Evolutionary conservation across 2,329 filamentous ascomycete species (phyloP).

Genomic region (Ramularia collo-cygni): DNA sequence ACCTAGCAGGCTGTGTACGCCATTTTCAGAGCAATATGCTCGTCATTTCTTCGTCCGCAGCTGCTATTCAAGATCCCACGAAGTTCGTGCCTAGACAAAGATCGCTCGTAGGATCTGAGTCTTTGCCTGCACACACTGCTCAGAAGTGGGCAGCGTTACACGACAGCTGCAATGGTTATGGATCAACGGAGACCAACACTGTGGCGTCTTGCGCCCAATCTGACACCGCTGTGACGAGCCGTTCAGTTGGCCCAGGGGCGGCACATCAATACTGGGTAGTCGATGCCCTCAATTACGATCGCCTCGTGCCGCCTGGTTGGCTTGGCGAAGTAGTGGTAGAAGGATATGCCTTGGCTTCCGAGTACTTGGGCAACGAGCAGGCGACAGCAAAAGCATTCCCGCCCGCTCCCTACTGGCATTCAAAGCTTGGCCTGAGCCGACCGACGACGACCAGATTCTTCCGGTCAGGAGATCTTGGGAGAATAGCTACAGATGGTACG

Average conservation of each 20-base stretch:
- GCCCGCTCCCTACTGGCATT: background rate
- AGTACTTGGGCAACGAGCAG: background rate
- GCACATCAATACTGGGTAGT: constrained; percentile 1
- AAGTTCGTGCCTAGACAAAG: background rate
- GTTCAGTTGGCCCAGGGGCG: background rate
- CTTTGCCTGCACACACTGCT: background rate
- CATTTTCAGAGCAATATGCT: background rate
- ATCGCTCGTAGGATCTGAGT: background rate
- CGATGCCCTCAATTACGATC: background rate
- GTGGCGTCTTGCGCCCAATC: background rate
- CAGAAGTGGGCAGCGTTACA: background rate
- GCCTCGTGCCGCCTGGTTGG: background rate
- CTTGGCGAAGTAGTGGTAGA: background rate
- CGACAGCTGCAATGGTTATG: background rate
- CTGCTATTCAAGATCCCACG: background rate
- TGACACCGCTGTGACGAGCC: background rate
- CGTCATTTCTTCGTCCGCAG: background rate
- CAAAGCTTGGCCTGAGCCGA: background rate
- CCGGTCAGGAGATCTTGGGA: background rate
- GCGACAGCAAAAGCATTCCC: background rate
- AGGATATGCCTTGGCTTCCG: background rate
- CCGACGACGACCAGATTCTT: background rate
- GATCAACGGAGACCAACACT: background rate
- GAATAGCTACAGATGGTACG: background rate
- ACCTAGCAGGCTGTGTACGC: background rate